phyloP scores from a whole-genome alignment of 2,329 filamentous ascomycete genomes.

The Epichloe aotearoae region DNA sequence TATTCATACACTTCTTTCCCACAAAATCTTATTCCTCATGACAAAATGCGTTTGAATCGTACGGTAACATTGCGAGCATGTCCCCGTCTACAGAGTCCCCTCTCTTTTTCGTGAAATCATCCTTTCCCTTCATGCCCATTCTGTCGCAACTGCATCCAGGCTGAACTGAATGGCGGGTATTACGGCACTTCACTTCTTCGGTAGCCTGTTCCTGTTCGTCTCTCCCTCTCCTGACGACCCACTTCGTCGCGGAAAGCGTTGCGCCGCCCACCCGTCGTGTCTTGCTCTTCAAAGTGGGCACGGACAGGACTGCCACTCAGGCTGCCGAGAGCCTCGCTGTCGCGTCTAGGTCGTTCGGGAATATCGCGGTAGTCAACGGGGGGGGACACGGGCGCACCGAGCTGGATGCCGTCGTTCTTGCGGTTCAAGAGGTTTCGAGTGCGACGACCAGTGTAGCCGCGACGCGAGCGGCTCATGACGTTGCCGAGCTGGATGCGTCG shows the following conservation, averaged over 20 bases:
- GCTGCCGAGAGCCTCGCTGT: slow-evolving; percentile 37
- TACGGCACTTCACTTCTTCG: neutral
- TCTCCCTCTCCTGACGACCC: slow-evolving; percentile 26
- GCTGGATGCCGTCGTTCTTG: slow-evolving; percentile 29
- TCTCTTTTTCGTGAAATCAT: neutral
- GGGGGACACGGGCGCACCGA: slow-evolving; percentile 22
- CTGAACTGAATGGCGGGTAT: neutral
- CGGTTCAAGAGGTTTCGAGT: slow-evolving; percentile 22
- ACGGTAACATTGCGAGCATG: neutral
- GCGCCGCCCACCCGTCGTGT: slow-evolving; percentile 16
- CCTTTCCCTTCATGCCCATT: neutral
- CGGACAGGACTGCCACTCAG: slow-evolving; percentile 33
- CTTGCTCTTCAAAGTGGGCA: slow-evolving; percentile 26
- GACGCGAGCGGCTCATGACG: slow-evolving; percentile 33
- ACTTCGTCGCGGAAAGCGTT: slow-evolving; percentile 40
- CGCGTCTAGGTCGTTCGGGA: slow-evolving; percentile 15
- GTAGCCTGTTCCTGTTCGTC: neutral
- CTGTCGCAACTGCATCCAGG: neutral
- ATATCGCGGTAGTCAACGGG: slow-evolving; percentile 15
- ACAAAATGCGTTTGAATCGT: neutral
- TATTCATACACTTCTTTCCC: no score
- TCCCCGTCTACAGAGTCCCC: neutral
- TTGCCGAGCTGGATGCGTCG: slow-evolving; percentile 37
- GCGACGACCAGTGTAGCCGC: slow-evolving; percentile 31
- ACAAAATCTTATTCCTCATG: neutral